These are phyloP conservation scores for Myxozyma mucilagina DNA, from an alignment of 805 yeast genomes.

Conservation along the genomic window DNA sequence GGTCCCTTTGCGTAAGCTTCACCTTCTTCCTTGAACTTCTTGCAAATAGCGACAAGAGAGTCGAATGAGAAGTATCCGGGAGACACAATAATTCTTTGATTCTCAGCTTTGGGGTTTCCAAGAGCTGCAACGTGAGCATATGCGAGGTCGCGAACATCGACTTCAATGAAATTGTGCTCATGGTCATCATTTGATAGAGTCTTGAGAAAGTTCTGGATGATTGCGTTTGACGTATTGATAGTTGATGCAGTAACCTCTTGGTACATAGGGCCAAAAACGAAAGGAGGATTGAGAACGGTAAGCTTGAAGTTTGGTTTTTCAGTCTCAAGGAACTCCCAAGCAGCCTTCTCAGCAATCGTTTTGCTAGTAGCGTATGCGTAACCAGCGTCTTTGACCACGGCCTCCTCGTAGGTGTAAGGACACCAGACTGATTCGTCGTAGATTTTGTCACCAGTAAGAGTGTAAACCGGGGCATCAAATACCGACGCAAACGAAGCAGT, in stretches of 20 bases:
- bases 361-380: slow-evolving; percentile 7
- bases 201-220: slow-evolving; percentile 39
- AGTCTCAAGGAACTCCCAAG: slow-evolving; percentile 52
- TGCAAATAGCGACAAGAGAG: background rate
- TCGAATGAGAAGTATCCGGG: slow-evolving; percentile 4
- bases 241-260: slow-evolving; percentile 34
- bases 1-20: background rate
- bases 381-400: background rate
- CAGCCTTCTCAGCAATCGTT: slow-evolving; percentile 38
- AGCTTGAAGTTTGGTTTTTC: slow-evolving; percentile 32
- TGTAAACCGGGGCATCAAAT: background rate
- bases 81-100: slow-evolving; percentile 9
- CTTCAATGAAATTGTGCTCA: slow-evolving; percentile 28
- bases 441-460: background rate
- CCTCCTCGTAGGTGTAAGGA: background rate
- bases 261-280: slow-evolving; percentile 37
- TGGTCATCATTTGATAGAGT: slow-evolving; percentile 5
- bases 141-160: slow-evolving; percentile 66
- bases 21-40: slow-evolving; percentile 2
- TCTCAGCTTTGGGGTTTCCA: slow-evolving; percentile 7
- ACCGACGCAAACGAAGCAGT: slow-evolving; percentile 51
- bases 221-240: slow-evolving; percentile 43
- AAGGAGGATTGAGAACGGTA: slow-evolving; percentile 36
- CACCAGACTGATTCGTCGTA: slow-evolving; percentile 1
- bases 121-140: slow-evolving; percentile 54